These are phyloP conservation scores for Mortierella alpina DNA, from an alignment of 192 early-diverging fungal species.

Conservation along the genomic window DNA sequence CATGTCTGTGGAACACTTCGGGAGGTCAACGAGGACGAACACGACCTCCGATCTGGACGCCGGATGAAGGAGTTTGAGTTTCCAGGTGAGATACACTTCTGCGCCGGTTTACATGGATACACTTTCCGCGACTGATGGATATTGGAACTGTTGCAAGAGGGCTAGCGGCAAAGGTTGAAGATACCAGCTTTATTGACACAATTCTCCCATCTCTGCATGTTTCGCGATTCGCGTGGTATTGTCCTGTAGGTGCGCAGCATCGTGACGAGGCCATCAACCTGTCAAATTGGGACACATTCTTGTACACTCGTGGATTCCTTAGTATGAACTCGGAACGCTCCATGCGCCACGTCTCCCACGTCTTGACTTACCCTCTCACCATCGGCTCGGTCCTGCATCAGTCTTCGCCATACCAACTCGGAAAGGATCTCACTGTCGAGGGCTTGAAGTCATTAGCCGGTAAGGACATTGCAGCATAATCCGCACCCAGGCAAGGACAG, in stretches of 20 bases:
- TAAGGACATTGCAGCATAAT: conserved; percentile 16
- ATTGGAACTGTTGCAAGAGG: no score
- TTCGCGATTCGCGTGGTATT: neutral
- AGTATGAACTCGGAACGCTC: conserved; percentile 75
- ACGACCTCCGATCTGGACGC: conserved; percentile 81
- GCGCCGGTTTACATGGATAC: neutral
- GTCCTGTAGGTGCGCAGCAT: conserved; percentile 61
- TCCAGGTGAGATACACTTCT: conserved; percentile 58
- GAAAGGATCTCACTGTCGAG: conserved; percentile 74
- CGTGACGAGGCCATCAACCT: conserved; percentile 82
- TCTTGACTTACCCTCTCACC: conserved; percentile 83
- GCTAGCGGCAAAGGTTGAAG: neutral
- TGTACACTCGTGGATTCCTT: conserved; percentile 84
- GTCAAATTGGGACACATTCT: conserved; percentile 79
- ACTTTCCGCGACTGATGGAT: neutral
- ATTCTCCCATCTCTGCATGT: neutral
- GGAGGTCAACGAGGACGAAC: conserved; percentile 82
- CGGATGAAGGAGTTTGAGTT: conserved; percentile 84
- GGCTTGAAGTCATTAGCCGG: conserved; percentile 80
- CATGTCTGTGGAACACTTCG: conserved; percentile 70
- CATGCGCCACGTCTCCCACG: conserved; percentile 83
- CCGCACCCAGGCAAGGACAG: neutral
- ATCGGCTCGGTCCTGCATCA: conserved; percentile 79
- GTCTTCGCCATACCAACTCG: conserved; percentile 75
- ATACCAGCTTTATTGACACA: neutral